phyloP scores from a whole-genome alignment of 805 yeast genomes.

The Candida loeiensis region DNA sequence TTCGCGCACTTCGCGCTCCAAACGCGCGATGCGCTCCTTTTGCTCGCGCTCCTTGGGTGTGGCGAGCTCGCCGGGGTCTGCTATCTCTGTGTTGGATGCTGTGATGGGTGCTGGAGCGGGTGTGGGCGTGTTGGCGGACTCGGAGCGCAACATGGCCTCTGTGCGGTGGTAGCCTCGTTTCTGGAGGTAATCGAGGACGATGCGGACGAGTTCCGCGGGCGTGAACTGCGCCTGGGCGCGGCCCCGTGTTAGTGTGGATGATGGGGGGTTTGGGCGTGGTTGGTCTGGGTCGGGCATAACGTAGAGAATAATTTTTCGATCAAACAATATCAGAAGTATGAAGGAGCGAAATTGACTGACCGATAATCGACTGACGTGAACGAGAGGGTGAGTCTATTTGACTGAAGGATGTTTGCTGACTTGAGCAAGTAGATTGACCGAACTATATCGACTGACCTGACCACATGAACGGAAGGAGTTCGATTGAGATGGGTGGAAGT shows the following conservation, averaged over 20 bases:
- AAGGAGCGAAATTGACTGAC: too few species aligned
- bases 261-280: neutral
- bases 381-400: too few species aligned
- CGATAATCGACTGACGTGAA: too few species aligned
- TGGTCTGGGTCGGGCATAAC: slow-evolving; percentile 1
- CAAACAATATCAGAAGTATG: too few species aligned
- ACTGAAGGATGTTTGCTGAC: too few species aligned
- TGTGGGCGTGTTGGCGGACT: slow-evolving; percentile 61
- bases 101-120: slow-evolving; percentile 49
- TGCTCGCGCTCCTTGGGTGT: slow-evolving; percentile 22
- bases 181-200: slow-evolving; percentile 86
- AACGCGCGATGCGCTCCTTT: slow-evolving; percentile 23
- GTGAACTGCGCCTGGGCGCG: slow-evolving; percentile 50
- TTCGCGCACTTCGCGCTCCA: slow-evolving; percentile 35
- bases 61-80: slow-evolving; percentile 32
- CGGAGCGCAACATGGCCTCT: slow-evolving; percentile 90
- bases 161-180: slow-evolving; percentile 94
- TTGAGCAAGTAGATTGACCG: too few species aligned
- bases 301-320: too few species aligned
- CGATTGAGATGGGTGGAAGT: too few species aligned
- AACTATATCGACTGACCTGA: too few species aligned
- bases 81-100: slow-evolving; percentile 39
- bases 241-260: neutral
- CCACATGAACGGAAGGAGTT: too few species aligned
- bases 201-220: slow-evolving; percentile 84